Evolutionary conservation across 192 early-diverging fungal species (phyloP), one percentile per base, ranked within the genome.

Genomic region (Borealophlyctis nickersoniae): DNA sequence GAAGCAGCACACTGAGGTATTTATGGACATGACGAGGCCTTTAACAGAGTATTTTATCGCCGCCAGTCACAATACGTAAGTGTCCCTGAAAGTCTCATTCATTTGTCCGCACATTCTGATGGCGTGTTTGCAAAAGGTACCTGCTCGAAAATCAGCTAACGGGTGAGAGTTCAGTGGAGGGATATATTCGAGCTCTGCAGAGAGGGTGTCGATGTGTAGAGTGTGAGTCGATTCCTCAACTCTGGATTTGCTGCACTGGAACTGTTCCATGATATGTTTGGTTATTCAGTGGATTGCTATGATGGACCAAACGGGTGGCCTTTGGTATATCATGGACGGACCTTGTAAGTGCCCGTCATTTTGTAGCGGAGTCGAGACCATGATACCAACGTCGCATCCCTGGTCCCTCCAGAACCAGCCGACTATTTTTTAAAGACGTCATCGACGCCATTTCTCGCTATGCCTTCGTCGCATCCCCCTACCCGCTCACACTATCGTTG

Each of bases 181-280:
- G 87, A 4, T 96, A 96, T 65, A 89, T 95, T 45, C 77, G 91
- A 23, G 91, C 90, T 13, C 73, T 96, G 50, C 88, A 90, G 66
- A 74, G 82, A 11, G 94, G 94, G 11, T 94, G 92, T 64, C 83
- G 91, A 28, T 95, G 93, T 72, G 78, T 95, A n/a, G 93, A 95
- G 74, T 66, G 87, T 78, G 35, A 35, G 71, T 70, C 32, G 19
- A 7, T 69, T 30, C 28, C 29, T 62, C 26, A 32, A 31, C 52
- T 33, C 51, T 36, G 32, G 19, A 11, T 16, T 14, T 11, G 50
- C 16, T 62, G 11, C n/a, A 26, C 52, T 1, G 27, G 52, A 16
- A 23, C 52, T 7, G 14, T 23, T 9, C 56, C 14, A 26, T 57
- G 29, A 30, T 32, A 4, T 32, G 7, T 13, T 13, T 32, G 62